Percentiles rank a stretch among this genome's conserved stretches.
Conservation (phyloP, 345 rosid species). For the Alliaria petiolata region DNA sequence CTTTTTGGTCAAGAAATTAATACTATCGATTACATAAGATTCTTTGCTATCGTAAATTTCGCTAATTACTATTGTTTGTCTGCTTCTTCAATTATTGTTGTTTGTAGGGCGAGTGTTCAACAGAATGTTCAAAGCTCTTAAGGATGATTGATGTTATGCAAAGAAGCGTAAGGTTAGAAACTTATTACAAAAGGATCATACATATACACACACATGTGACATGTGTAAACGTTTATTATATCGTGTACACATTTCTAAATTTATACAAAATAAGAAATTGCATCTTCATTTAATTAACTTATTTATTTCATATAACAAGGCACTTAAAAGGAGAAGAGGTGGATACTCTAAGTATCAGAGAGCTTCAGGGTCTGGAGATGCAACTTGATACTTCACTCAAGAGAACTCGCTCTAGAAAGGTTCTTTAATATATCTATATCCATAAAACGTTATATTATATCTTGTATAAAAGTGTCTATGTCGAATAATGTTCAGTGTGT, state of each 20-base stretch:
- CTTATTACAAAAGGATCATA: not conserved
- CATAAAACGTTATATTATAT: not conserved
- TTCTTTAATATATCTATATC: constrained; percentile 3
- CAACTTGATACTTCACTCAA: constrained; percentile 79
- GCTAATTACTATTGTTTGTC: not conserved
- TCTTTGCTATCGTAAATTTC: too few species aligned
- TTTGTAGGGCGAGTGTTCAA: constrained; percentile 51
- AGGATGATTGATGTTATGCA: constrained; percentile 57
- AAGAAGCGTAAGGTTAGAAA: constrained; percentile 53
- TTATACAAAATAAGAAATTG: too few species aligned
- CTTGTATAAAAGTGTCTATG: not conserved
- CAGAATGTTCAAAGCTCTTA: constrained; percentile 55
- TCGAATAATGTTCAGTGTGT: not conserved
- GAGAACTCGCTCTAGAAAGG: constrained; percentile 75
- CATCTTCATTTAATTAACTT: not conserved
- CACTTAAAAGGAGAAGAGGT: constrained; percentile 63
- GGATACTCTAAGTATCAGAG: constrained; percentile 55
- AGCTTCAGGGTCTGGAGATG: constrained; percentile 75
- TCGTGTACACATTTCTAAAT: too few species aligned
- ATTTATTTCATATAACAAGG: constrained; percentile 32
- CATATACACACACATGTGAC: too few species aligned
- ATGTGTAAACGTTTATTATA: too few species aligned
- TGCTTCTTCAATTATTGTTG: not conserved
- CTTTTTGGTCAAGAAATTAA: too few species aligned
- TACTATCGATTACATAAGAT: too few species aligned